These are phyloP conservation scores for Solanum boliviense DNA, from an alignment of 257 asterid genomes.

Conservation along the genomic window DNA sequence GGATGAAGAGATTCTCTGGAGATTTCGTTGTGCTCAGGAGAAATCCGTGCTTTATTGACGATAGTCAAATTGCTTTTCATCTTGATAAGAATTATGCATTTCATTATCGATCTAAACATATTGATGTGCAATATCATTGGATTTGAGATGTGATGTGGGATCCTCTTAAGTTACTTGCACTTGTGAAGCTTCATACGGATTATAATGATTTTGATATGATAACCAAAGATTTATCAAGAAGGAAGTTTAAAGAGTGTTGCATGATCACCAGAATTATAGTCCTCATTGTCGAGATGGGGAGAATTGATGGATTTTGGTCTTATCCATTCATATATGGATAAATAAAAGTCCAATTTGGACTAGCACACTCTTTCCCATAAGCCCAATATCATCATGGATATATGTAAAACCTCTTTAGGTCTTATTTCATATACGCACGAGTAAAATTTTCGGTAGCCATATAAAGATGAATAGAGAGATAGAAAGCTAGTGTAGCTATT, in stretches of 20 bases:
- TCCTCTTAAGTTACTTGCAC: not conserved
- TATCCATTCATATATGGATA: too few species aligned
- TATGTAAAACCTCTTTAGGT: not conserved
- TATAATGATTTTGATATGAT: not conserved
- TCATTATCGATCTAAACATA: not conserved
- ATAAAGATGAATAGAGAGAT: not conserved
- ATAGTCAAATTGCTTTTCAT: not conserved
- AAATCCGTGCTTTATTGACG: not conserved
- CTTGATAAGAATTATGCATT: not conserved
- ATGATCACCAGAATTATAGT: not conserved
- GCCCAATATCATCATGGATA: not conserved
- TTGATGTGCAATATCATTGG: not conserved
- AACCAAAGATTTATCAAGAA: not conserved
- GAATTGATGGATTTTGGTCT: not conserved
- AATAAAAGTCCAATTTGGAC: too few species aligned
- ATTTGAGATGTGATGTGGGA: not conserved
- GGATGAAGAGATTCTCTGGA: not conserved
- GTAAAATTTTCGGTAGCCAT: not conserved
- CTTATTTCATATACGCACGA: not conserved
- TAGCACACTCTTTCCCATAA: not conserved
- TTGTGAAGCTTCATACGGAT: not conserved
- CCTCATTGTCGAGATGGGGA: not conserved
- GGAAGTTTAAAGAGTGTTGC: not conserved
- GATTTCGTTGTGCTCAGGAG: not conserved
- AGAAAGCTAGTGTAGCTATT: not conserved